Evolutionary conservation across 1,284 basidiomycete species (phyloP).

Genomic region (Cutaneotrichosporon cyanovorans): DNA sequence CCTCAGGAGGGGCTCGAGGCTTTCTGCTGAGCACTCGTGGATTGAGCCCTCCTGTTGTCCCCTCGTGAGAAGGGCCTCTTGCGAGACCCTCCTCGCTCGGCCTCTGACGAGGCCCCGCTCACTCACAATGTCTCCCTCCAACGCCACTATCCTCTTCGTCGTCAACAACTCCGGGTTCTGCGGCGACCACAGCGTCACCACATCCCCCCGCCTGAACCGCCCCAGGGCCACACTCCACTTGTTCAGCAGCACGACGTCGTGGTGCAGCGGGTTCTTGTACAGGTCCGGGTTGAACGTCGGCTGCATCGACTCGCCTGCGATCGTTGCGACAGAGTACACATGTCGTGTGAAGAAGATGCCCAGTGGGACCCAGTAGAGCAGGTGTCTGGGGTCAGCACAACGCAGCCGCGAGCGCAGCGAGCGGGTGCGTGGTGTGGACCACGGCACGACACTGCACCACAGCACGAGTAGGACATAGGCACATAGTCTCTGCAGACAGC

Average conservation of each 20-base stretch:
- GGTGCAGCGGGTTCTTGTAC: conserved; percentile 33
- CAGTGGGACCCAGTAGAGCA: conserved; percentile 50
- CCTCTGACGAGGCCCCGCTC: too few species aligned
- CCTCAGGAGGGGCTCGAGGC: neutral
- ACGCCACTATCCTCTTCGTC: conserved; percentile 52
- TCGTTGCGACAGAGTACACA: conserved; percentile 46
- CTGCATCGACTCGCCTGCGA: conserved; percentile 49
- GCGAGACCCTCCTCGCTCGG: neutral
- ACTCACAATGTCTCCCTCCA: conserved; percentile 50
- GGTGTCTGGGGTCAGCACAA: conserved; percentile 7
- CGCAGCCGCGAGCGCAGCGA: too few species aligned
- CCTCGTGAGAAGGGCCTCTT: neutral
- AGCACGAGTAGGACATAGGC: too few species aligned
- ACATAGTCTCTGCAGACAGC: too few species aligned
- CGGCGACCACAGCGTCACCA: conserved; percentile 51
- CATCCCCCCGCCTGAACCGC: conserved; percentile 44
- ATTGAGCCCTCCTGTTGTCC: neutral
- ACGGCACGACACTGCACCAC: too few species aligned
- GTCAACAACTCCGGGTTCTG: conserved; percentile 47
- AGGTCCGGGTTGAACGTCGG: conserved; percentile 48
- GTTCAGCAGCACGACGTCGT: conserved; percentile 51
- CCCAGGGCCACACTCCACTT: conserved; percentile 37
- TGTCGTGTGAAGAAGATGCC: conserved; percentile 49
- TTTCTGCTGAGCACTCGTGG: too few species aligned
- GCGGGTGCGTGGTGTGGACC: too few species aligned